Evolutionary conservation across 345 rosid genomes (phyloP).

Genomic region (Gossypium herbaceum): DNA sequence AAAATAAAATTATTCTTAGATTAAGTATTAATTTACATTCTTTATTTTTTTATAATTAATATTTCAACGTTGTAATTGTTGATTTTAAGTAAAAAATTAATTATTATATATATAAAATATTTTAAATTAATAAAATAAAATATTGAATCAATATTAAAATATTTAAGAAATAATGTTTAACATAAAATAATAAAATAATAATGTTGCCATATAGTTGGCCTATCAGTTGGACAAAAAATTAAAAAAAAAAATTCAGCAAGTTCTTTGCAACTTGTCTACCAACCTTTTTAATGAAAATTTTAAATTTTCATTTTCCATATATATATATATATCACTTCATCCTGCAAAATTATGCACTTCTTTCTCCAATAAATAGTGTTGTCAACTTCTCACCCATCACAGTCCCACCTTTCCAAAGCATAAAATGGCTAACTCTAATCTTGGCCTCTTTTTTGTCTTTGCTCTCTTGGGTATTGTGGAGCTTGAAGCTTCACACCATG

Average conservation of each 20-base stretch:
- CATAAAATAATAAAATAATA: too few relatives aligned
- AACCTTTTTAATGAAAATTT: background rate
- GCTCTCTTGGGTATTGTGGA: constrained; percentile 33
- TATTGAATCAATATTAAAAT: too few relatives aligned
- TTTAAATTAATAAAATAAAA: too few relatives aligned
- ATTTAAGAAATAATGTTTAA: too few relatives aligned
- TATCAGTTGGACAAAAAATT: too few relatives aligned
- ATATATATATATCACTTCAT: background rate
- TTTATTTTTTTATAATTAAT: too few relatives aligned
- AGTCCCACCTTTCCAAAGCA: background rate
- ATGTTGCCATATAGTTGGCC: too few relatives aligned
- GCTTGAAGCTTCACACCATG: constrained; percentile 51
- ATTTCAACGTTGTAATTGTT: too few relatives aligned
- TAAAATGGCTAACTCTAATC: constrained; percentile 12
- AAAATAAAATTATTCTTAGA: too few relatives aligned
- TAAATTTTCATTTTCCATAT: background rate
- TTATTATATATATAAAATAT: too few relatives aligned
- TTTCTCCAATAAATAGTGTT: background rate
- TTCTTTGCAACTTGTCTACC: background rate
- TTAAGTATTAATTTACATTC: too few relatives aligned
- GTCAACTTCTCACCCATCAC: background rate
- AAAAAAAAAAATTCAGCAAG: background rate
- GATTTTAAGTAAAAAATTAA: too few relatives aligned
- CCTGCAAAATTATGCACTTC: background rate
- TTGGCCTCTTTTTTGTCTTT: constrained; percentile 27